These are phyloP conservation scores for Clonostachys rosea DNA, from an alignment of 2,329 filamentous ascomycete genomes.

Conservation along the genomic window DNA sequence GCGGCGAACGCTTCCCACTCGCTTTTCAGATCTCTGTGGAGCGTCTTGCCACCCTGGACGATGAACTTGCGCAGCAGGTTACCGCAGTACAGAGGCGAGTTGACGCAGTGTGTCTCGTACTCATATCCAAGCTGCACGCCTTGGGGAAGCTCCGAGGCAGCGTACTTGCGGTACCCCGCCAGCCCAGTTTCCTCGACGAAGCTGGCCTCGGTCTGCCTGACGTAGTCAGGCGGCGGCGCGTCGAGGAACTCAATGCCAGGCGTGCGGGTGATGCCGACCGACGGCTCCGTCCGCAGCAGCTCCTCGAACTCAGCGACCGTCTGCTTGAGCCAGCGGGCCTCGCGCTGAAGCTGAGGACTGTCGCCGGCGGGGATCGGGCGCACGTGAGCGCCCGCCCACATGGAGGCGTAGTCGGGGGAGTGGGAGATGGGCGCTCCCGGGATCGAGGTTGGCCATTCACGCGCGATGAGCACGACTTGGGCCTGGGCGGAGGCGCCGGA, in stretches of 20 bases:
- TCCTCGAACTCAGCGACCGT: conserved; percentile 15
- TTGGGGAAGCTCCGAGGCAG: conserved; percentile 28
- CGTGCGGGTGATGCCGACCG: conserved; percentile 41
- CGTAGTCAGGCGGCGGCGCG: conserved; percentile 31
- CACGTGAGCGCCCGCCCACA: conserved; percentile 54
- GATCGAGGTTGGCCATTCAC: conserved; percentile 26
- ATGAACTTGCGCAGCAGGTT: conserved; percentile 22
- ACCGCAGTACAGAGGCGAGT: conserved; percentile 48
- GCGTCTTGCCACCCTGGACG: conserved; percentile 17
- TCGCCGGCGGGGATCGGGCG: conserved; percentile 36
- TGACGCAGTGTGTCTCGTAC: conserved; percentile 37
- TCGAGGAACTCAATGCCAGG: conserved; percentile 49
- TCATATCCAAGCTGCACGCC: conserved; percentile 39
- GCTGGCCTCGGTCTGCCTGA: conserved; percentile 13
- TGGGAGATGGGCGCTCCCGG: conserved; percentile 18
- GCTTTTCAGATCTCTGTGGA: conserved; percentile 16
- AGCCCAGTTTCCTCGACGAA: conserved; percentile 20
- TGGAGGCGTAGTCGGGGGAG: conserved; percentile 44
- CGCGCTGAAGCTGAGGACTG: conserved; percentile 20
- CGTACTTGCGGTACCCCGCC: conserved; percentile 17
- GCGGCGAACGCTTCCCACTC: conserved; percentile 23
- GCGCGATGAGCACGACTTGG: conserved; percentile 17
- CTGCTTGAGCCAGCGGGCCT: conserved; percentile 21
- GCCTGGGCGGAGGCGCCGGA: background rate
- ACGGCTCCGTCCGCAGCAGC: conserved; percentile 13